Percentiles rank a stretch among this genome's conserved stretches.
Evolutionary conservation across 805 yeast genomes (phyloP).

Genomic region (Candida piceae): DNA sequence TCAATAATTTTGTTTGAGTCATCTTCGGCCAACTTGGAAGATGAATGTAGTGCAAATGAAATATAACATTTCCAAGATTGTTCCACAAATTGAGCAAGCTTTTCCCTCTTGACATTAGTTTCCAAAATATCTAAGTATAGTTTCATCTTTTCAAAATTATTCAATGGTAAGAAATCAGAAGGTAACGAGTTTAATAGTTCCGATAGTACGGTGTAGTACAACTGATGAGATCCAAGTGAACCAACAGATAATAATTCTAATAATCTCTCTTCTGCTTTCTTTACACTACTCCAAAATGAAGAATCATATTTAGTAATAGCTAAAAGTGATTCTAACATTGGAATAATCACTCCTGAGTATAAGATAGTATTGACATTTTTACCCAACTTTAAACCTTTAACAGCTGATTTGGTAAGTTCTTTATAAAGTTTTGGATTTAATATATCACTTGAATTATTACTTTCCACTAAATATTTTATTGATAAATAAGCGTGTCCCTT

Average conservation of each 20-base stretch:
- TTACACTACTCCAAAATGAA: constrained; percentile 49
- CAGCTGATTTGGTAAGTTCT: constrained; percentile 37
- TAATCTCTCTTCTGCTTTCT: constrained; percentile 41
- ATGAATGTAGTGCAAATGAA: constrained; percentile 4
- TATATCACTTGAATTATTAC: constrained; percentile 11
- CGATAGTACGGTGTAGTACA: constrained; percentile 36
- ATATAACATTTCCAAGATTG: constrained; percentile 27
- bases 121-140: constrained; percentile 15
- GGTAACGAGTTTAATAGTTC: constrained; percentile 19
- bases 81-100: constrained; percentile 14
- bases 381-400: constrained; percentile 39
- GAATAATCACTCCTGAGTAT: constrained; percentile 42
- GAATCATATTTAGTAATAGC: constrained; percentile 40
- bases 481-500: constrained; percentile 38
- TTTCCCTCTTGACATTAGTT: constrained; percentile 21
- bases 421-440: constrained; percentile 32
- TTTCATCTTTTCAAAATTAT: constrained; percentile 3
- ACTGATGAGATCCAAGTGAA: constrained; percentile 46
- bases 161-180: constrained; percentile 11
- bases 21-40: constrained; percentile 4
- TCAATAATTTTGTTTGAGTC: constrained; percentile 4
- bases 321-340: constrained; percentile 44
- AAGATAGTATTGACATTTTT: constrained; percentile 31
- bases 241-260: constrained; percentile 46
- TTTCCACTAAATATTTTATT: constrained; percentile 27